phyloP scores from a whole-genome alignment of 208 protist species.

The Crithidia thermophila region DNA sequence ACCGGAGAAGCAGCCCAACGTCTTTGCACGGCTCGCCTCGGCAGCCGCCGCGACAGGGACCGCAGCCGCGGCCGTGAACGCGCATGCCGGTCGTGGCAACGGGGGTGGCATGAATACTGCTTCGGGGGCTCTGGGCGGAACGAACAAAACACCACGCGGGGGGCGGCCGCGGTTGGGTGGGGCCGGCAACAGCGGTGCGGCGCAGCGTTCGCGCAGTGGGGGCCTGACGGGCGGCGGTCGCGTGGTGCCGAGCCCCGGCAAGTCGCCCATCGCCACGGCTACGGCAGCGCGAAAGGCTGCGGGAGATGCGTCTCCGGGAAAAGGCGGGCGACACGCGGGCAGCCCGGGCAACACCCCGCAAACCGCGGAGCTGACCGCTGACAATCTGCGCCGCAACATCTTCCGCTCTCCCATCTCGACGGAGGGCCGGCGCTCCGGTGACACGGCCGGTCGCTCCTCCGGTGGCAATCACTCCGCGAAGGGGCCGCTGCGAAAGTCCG shows the following conservation, averaged over 20 bases:
- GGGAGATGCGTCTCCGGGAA: not conserved
- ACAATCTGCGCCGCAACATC: constrained; percentile 32
- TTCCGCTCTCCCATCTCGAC: constrained; percentile 8
- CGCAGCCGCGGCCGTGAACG: not conserved
- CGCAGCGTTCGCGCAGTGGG: too few species aligned
- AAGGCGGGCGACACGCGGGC: too few species aligned
- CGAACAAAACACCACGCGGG: not conserved
- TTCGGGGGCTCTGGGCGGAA: not conserved
- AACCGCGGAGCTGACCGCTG: constrained; percentile 25
- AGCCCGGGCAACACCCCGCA: not conserved
- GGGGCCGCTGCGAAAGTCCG: not conserved
- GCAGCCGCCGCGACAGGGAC: not conserved
- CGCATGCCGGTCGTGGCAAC: constrained; percentile 7
- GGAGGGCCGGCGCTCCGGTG: constrained; percentile 12
- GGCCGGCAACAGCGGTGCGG: too few species aligned
- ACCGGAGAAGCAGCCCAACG: constrained; percentile 24
- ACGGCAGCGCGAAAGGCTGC: not conserved
- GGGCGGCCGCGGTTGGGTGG: too few species aligned
- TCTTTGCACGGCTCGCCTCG: constrained; percentile 28
- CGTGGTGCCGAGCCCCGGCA: not conserved
- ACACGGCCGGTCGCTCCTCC: not conserved
- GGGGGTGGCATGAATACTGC: too few species aligned
- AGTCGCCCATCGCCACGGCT: not conserved
- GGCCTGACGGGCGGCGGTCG: not conserved
- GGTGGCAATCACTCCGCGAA: not conserved